A percentile compares a stretch with the other conserved stretches of the same genome.
Evolutionary conservation across 352 stramenopile genomes (phyloP).

Genomic region (Phytophthora palmivora): DNA sequence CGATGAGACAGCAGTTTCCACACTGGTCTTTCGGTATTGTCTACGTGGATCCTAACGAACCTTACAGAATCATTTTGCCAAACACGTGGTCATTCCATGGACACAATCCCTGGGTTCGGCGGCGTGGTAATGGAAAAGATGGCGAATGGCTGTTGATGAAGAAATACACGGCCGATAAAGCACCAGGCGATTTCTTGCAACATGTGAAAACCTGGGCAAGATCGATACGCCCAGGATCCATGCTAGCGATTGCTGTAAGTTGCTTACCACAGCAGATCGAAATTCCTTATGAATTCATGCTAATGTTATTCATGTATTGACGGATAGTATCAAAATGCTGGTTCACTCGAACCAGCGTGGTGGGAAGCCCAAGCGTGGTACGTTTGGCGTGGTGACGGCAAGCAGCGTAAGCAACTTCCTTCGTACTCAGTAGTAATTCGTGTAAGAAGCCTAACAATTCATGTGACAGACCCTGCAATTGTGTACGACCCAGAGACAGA

Average conservation of each 20-base stretch:
- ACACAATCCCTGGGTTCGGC: conserved; percentile 65
- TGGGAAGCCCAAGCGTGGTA: conserved; percentile 91
- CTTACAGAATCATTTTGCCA: conserved; percentile 61
- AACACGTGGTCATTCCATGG: conserved; percentile 82
- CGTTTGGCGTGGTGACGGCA: conserved; percentile 70
- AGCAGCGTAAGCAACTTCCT: conserved; percentile 48
- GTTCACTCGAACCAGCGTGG: conserved; percentile 67
- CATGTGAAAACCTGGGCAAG: conserved; percentile 71
- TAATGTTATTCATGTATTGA: conserved; percentile 15
- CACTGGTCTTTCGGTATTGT: conserved; percentile 81
- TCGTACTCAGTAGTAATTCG: neutral
- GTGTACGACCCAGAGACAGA: conserved; percentile 63
- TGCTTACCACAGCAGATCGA: neutral
- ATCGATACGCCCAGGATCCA: conserved; percentile 56
- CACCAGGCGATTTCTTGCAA: conserved; percentile 52
- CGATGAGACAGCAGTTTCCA: conserved; percentile 64
- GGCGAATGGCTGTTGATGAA: conserved; percentile 75
- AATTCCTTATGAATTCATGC: conserved; percentile 4
- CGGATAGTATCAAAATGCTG: conserved; percentile 73
- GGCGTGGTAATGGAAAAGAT: conserved; percentile 72
- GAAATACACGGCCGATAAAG: conserved; percentile 54
- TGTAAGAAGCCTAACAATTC: neutral
- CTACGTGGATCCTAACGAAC: conserved; percentile 79
- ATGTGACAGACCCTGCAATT: conserved; percentile 47
- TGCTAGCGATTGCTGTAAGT: conserved; percentile 73